Evolutionary conservation across 2,329 filamentous ascomycete genomes (phyloP).

Genomic region (Ophiostoma sp.): DNA sequence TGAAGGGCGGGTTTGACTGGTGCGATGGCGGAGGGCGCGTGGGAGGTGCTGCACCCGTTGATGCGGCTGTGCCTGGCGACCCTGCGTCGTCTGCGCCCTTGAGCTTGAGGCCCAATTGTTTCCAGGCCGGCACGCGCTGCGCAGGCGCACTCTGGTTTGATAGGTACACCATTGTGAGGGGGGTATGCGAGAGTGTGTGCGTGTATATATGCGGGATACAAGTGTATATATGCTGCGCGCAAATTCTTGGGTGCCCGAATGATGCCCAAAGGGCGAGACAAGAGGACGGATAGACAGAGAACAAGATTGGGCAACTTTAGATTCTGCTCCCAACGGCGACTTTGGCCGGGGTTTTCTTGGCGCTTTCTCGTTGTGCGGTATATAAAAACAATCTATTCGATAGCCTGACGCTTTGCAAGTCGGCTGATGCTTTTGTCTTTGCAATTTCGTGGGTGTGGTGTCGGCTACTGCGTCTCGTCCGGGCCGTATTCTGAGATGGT

Average conservation of each 20-base stretch:
- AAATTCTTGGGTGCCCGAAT: not conserved
- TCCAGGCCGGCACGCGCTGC: slow-evolving; percentile 53
- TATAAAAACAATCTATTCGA: not conserved
- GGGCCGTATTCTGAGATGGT: not conserved
- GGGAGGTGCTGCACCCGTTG: not conserved
- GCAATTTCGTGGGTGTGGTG: not conserved
- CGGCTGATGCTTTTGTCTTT: not conserved
- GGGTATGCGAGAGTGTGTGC: slow-evolving; percentile 23
- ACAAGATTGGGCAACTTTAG: not conserved
- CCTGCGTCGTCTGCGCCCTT: slow-evolving; percentile 41
- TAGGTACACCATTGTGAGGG: slow-evolving; percentile 31
- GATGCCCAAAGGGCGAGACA: slow-evolving; percentile 2
- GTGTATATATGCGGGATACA: slow-evolving; percentile 31
- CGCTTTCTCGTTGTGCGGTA: not conserved
- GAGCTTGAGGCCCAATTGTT: slow-evolving; percentile 59
- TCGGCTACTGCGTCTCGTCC: slow-evolving; percentile 25
- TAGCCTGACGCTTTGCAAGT: not conserved
- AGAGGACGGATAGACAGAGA: not conserved
- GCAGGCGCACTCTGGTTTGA: too few relatives aligned
- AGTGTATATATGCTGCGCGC: not conserved
- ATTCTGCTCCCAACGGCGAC: not conserved
- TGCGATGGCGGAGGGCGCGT: slow-evolving; percentile 34
- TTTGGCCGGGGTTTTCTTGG: not conserved
- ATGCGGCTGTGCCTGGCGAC: slow-evolving; percentile 28
- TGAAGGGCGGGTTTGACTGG: slow-evolving; percentile 26